phyloP scores from a whole-genome alignment of 2,329 filamentous ascomycete genomes.

The Berkeleyomyces rouxiae region DNA sequence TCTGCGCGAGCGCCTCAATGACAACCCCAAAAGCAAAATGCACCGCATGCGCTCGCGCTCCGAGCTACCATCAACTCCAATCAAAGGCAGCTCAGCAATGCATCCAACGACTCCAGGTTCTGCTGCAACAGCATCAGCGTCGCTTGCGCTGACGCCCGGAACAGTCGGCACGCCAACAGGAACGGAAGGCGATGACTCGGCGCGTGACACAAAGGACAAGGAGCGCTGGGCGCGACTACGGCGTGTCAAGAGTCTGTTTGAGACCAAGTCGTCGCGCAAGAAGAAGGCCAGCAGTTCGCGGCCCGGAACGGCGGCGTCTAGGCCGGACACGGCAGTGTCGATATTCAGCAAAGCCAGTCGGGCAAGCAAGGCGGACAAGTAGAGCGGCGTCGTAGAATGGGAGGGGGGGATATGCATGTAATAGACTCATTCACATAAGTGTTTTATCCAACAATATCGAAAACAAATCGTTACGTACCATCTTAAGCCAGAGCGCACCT shows the following conservation, averaged over 20 bases:
- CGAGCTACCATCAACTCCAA: conserved; percentile 2
- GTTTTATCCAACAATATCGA: neutral
- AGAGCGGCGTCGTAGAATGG: neutral
- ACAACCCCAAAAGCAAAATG: conserved; percentile 3
- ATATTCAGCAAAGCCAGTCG: conserved; percentile 3
- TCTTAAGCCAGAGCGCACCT: neutral
- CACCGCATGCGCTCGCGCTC: conserved; percentile 12
- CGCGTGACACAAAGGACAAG: conserved; percentile 44
- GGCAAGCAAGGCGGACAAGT: neutral
- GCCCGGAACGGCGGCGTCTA: conserved; percentile 23
- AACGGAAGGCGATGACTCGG: conserved; percentile 19
- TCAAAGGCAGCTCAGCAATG: conserved; percentile 16
- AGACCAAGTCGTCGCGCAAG: conserved; percentile 44
- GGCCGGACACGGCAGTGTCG: neutral
- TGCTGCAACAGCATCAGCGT: neutral
- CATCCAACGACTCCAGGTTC: neutral
- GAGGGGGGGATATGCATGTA: neutral
- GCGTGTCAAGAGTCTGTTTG: conserved; percentile 55
- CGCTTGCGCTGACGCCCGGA: neutral
- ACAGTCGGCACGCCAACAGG: neutral
- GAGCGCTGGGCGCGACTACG: conserved; percentile 56
- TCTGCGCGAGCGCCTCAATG: conserved; percentile 22
- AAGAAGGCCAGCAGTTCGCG: conserved; percentile 24
- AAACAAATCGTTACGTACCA: neutral
- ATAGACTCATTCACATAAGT: neutral